Evolutionary conservation across 2,329 filamentous ascomycete genomes (phyloP), one percentile per base, ranked within the genome.

Genomic region (Monascus ruber): DNA sequence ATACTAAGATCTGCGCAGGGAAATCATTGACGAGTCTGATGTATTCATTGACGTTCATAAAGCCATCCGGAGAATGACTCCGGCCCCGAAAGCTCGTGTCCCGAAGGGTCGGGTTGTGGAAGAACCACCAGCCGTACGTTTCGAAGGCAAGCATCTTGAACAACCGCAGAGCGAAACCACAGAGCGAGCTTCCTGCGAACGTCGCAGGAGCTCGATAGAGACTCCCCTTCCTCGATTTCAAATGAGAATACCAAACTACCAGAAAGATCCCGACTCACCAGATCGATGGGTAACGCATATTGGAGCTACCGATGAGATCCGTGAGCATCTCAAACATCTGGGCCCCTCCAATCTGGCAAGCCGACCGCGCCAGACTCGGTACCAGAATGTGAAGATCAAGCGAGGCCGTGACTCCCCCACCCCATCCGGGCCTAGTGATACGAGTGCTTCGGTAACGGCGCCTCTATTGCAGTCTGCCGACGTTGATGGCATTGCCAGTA

Each of bases 31-130:
- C 59, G 91, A 98, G 62, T 96, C 89, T 0, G 91, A 98, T 62
- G 91, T 98, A 7, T 98, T 94, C 55, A 82, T 98, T 47, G 91
- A 98, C 60, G 87, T 98, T 2, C 91, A 96, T 71, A 96, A 96
- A 68, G 91, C 91, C 24, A 95, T 98, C 50, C 79, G 91, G 42
- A 84, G 91, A 38, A 76, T 93, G 53, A 77, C 82, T 17, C 87
- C 87, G 1, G 87, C 88, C 1, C 89, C 89, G 1, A 83, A 85
- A 55, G 79, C 79, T 34, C 77, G 83, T 40, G 73, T 78, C n/a
- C 73, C 71, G 17, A 77, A 74, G 47, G 69, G 67, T 34, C 68
- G 69, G 38, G 65, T 77, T 31, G 58, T 77, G 11, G 65, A 68
- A 41, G 70, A 73, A 26, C 59, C 57, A 24, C 62, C 66, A 1